A percentile compares a stretch with the other conserved stretches of the same genome.
Evolutionary conservation across 192 early-diverging fungal genomes (phyloP).

Genomic region (Coemansia sp.): DNA sequence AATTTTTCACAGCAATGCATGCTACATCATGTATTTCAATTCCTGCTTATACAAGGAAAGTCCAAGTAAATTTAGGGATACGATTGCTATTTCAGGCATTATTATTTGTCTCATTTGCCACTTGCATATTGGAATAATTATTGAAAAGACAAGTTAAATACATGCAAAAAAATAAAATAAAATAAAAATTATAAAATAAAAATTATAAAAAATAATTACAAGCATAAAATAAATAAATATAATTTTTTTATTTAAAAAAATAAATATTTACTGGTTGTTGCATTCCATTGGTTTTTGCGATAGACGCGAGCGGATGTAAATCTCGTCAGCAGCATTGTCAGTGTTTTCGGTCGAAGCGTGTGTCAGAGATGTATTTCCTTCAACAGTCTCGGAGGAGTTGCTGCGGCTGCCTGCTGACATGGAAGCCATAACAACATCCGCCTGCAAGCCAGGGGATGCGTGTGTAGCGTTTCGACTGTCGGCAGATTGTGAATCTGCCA

Average conservation of each 20-base stretch:
- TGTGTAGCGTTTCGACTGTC: neutral
- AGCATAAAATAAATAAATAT: no score
- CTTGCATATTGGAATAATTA: no score
- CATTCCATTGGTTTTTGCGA: slow-evolving; percentile 37
- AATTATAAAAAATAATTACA: neutral
- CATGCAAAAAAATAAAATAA: neutral
- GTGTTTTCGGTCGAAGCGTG: neutral
- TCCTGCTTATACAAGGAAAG: no score
- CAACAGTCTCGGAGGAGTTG: neutral
- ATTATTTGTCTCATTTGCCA: no score
- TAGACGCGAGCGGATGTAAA: slow-evolving; percentile 23
- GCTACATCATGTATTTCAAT: no score
- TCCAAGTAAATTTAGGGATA: no score
- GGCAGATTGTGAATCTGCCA: slow-evolving; percentile 1
- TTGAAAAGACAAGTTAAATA: no score
- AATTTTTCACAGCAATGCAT: no score
- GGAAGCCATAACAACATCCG: no score
- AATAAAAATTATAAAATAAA: neutral
- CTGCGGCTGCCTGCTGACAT: neutral
- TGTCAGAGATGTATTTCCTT: neutral
- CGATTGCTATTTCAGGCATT: no score
- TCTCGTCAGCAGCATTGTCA: slow-evolving; percentile 15
- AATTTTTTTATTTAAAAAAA: neutral
- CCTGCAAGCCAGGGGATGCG: no score
- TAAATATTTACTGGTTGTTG: slow-evolving; percentile 45